Evolutionary conservation across 352 stramenopile species (phyloP).

Genomic region (Peronospora destructor): DNA sequence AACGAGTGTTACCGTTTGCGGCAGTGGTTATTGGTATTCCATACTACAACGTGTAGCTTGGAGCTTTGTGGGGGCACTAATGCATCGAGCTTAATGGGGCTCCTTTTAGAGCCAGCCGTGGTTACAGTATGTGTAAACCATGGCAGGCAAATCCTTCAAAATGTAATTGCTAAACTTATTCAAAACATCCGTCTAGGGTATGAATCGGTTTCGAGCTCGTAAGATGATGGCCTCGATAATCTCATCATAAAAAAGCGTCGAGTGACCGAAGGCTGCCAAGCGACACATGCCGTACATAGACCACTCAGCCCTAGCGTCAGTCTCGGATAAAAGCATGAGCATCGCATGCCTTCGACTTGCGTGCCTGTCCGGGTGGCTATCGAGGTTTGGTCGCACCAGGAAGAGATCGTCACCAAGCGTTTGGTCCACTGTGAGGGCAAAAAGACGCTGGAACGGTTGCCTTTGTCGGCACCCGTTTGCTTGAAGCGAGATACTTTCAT

Average conservation of each 20-base stretch:
- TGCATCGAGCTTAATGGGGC: too few species aligned
- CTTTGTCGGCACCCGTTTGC: slow-evolving; percentile 23
- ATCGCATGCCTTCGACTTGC: not conserved
- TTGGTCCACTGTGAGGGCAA: slow-evolving; percentile 14
- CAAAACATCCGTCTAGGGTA: not conserved
- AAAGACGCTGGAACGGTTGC: slow-evolving; percentile 20
- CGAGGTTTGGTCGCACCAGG: not conserved
- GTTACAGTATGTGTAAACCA: too few species aligned
- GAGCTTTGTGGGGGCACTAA: too few species aligned
- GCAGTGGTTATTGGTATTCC: too few species aligned
- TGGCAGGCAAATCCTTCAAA: not conserved
- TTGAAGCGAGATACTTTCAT: not conserved
- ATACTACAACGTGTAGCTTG: too few species aligned
- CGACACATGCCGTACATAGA: not conserved
- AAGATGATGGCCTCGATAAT: not conserved
- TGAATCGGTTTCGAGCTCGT: not conserved
- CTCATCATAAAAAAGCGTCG: not conserved
- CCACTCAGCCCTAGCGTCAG: not conserved
- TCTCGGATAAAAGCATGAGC: not conserved
- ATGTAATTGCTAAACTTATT: not conserved
- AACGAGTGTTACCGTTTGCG: too few species aligned
- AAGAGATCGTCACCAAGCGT: slow-evolving; percentile 1
- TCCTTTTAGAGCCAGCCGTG: too few species aligned
- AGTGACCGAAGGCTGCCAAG: not conserved
- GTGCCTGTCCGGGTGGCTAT: not conserved